A percentile compares a stretch with the other conserved stretches of the same genome.
These are phyloP conservation scores for Corynascus novoguineensis DNA, from an alignment of 495 filamentous ascomycete genomes.

Conservation along the genomic window DNA sequence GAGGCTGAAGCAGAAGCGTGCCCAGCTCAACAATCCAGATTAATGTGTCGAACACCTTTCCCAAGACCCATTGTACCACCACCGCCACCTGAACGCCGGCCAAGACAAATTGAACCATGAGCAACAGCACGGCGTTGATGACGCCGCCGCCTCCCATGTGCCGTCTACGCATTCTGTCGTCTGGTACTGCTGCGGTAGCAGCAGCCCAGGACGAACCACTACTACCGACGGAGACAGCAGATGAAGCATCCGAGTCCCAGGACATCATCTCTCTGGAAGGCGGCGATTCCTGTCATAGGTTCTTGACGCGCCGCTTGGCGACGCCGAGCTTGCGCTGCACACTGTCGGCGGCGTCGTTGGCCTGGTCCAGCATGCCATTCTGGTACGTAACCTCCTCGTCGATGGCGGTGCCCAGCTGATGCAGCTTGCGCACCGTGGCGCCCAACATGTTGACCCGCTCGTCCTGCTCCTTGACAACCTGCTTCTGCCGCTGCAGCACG, in stretches of 20 bases:
- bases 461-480: conserved; percentile 71
- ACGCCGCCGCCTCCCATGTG: conserved; percentile 16
- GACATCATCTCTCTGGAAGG: conserved; percentile 8
- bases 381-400: conserved; percentile 80
- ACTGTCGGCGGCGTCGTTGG: conserved; percentile 70
- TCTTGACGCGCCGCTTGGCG: conserved; percentile 73
- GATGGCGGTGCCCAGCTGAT: conserved; percentile 79
- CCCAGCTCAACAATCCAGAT: conserved; percentile 28
- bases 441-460: conserved; percentile 67
- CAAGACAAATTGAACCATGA: conserved; percentile 24
- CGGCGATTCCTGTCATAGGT: conserved; percentile 47
- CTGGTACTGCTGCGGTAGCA: background rate
- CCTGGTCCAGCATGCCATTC: conserved; percentile 68
- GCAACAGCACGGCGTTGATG: conserved; percentile 23
- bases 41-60: conserved; percentile 22
- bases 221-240: background rate
- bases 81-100: conserved; percentile 24
- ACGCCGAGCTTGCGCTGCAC: conserved; percentile 72
- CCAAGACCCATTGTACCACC: conserved; percentile 25
- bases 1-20: conserved; percentile 22
- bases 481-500: conserved; percentile 79
- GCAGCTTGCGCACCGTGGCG: conserved; percentile 72
- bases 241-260: background rate
- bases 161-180: background rate
- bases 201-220: background rate